Evolutionary conservation across 768 basidiomycete genomes (phyloP), one percentile per base, ranked within the genome.

Genomic region (Coprinellus aureogranulatus): DNA sequence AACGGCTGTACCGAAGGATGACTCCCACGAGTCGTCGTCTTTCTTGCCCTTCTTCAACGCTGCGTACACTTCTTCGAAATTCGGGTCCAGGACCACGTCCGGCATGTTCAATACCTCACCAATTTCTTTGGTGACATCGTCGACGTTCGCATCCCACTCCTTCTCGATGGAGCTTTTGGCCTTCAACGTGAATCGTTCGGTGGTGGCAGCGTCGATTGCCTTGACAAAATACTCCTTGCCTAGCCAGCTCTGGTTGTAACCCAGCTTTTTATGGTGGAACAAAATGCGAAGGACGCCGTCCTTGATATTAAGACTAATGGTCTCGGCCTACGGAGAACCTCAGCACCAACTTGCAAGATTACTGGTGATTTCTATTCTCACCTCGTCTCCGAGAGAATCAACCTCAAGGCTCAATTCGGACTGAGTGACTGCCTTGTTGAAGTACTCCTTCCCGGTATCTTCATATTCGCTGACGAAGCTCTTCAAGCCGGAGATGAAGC

Each of bases 231-330:
- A 28, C 18, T 53, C 50, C 25, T 71, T 68, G 40, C 55, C 41
- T 9, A 68, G 60, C 50, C 60, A 66, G 55, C 51, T 64, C 51
- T 66, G 63, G 63, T 75, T 74, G 61, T 66, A 72, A 0, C 72
- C 72, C 14, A 77, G 68, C 23, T 59, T 60, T 26, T 63, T 58
- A 39, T 68, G 62, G 31, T 67, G 55, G 67, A 77, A 76, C 40
- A 78, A 67, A 53, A 78, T 75, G 58, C 68, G 67, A 67, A 71
- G 76, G 16, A 74, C 70, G 16, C 75, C 75, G n/a, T 74, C 73
- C 55, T 70, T 70, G 59, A 78, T 65, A 23, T 74, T 74, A 25
- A 68, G 65, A 25, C 60, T 47, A 60, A 78, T 72, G 28, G 67
- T 66, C 20, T 62, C 62, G 16, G 66, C 73, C 67, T 75, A 63